Percentiles rank a stretch among this genome's conserved stretches.
Evolutionary conservation across 805 yeast species (phyloP).

Genomic region (Kodamaea neixiangensis): DNA sequence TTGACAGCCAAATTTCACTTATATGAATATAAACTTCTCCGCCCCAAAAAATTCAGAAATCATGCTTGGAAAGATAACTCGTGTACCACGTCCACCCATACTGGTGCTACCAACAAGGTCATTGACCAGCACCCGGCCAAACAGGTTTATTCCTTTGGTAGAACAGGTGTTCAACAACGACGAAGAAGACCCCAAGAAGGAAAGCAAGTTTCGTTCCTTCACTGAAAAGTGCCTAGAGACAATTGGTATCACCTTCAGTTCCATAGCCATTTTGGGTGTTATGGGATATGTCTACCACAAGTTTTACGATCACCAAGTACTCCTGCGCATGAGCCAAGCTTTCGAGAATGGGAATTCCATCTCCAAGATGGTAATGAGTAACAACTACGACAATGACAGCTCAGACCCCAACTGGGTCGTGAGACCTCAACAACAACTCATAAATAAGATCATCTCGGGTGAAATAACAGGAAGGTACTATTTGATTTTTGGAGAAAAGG

Average conservation of each 20-base stretch:
- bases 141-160: constrained; percentile 11
- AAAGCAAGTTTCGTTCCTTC: constrained; percentile 11
- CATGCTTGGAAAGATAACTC: background rate
- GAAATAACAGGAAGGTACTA: constrained; percentile 67
- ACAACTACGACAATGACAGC: constrained; percentile 35
- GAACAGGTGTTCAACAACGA: constrained; percentile 12
- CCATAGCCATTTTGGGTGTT: constrained; percentile 64
- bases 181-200: constrained; percentile 10
- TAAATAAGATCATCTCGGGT: constrained; percentile 70
- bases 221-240: constrained; percentile 58
- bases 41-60: background rate
- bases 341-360: constrained; percentile 70
- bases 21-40: background rate
- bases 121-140: background rate
- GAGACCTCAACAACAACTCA: constrained; percentile 62
- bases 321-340: constrained; percentile 63
- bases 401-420: constrained; percentile 56
- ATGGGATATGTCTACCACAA: constrained; percentile 75
- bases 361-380: constrained; percentile 58
- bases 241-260: constrained; percentile 68
- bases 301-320: constrained; percentile 57
- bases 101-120: background rate
- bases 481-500: constrained; percentile 78
- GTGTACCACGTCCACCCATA: background rate
- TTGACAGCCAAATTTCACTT: too few relatives aligned